Evolutionary conservation across 2,329 filamentous ascomycete species (phyloP), one percentile per base, ranked within the genome.

Genomic region (Fusarium globosum): DNA sequence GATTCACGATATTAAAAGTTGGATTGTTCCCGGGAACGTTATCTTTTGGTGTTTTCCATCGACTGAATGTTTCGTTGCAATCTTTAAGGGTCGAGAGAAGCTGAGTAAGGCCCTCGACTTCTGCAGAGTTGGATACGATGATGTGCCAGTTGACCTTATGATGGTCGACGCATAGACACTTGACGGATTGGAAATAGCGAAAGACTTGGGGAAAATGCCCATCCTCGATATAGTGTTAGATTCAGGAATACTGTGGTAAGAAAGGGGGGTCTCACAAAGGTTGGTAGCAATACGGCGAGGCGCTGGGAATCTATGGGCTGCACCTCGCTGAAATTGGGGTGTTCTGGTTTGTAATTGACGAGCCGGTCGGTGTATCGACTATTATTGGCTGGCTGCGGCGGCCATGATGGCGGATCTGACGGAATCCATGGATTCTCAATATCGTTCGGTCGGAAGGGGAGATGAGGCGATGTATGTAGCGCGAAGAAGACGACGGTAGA

Each of bases 221-320:
- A n/a, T 53, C 51, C 51, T 53, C 0, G 6, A 14, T 10, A 4
- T 4, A 10, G 0, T n/a, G 4, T 53, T 39, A 39, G 51, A 53
- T 21, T 28, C 23, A 7, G 0, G 13, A 16, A 1, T 2, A 18
- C 0, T 10, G 12, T 2, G 11, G 7, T 13, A 23, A 2, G 2
- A 7, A 21, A 9, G 1, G 5, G 16, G 3, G 14, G 23, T 15
- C 35, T 53, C 4, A 53, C 51, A 39, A 39, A 53, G 20, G 51
- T 53, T 39, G 51, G 51, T 10, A 53, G 11, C 2, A 53, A 39
- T 1, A 53, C 23, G 4, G 51, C 51, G 2, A 53, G 51, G 0
- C 51, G 51, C 7, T 53, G 28, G 2, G 23, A 1, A 6, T 39
- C 14, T 28, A 53, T 28, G 14, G 51, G 35, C 1, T n/a, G 51